phyloP scores from a whole-genome alignment of 2,329 filamentous ascomycete genomes.

The Emergomyces orientalis region DNA sequence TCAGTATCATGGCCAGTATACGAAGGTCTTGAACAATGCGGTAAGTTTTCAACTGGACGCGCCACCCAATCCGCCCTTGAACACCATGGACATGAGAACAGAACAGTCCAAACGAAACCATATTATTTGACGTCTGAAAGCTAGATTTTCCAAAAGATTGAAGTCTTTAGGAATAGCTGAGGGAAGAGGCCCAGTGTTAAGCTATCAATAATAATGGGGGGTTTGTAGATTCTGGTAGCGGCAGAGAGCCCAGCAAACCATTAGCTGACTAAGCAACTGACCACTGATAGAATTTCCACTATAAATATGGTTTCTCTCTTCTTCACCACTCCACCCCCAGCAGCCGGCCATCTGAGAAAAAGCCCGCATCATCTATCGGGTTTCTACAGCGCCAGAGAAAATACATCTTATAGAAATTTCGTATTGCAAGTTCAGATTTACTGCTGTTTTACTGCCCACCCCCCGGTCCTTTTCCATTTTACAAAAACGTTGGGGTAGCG shows the following conservation, averaged over 20 bases:
- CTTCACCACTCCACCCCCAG: constrained; percentile 13
- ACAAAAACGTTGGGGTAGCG: not conserved
- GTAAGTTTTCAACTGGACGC: no score
- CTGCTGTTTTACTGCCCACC: not conserved
- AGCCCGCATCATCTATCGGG: constrained; percentile 1
- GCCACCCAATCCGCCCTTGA: not conserved
- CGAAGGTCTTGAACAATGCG: no score
- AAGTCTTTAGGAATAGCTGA: no score
- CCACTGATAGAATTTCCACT: constrained; percentile 13
- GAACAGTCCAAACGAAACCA: not conserved
- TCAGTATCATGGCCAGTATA: no score
- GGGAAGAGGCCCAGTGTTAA: no score
- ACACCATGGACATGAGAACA: not conserved
- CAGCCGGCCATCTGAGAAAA: constrained; percentile 6
- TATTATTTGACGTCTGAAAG: no score
- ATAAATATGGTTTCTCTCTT: constrained; percentile 18
- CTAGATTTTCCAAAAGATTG: no score
- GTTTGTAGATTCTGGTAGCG: no score
- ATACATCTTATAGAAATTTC: constrained; percentile 1
- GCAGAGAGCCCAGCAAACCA: no score
- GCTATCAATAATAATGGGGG: no score
- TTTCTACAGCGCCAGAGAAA: constrained; percentile 7
- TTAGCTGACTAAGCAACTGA: constrained; percentile 13
- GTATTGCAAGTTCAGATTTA: constrained; percentile 5
- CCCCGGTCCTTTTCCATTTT: not conserved